Evolutionary conservation across 805 yeast genomes (phyloP).

Genomic region (Metschnikowia lunata): DNA sequence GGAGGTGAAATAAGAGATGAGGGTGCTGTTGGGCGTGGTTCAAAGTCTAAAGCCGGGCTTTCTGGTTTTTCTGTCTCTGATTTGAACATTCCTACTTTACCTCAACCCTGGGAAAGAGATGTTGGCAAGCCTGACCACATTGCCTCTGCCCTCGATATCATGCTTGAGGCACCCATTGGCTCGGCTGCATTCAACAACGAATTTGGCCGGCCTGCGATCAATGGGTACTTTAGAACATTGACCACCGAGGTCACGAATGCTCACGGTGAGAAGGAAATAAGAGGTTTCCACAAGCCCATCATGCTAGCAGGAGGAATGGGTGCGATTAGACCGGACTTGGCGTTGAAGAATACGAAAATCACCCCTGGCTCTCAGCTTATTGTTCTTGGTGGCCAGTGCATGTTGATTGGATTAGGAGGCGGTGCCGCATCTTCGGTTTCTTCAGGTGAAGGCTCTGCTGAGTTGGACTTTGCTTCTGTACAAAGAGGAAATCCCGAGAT

Average conservation of each 20-base stretch:
- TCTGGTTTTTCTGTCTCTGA: slow-evolving; percentile 92
- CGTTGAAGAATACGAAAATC: slow-evolving; percentile 80
- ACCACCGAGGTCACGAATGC: slow-evolving; percentile 69
- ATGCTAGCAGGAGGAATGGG: slow-evolving; percentile 99
- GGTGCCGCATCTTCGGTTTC: slow-evolving; percentile 98
- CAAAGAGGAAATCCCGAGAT: slow-evolving; percentile 99
- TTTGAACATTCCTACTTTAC: slow-evolving; percentile 74
- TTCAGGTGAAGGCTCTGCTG: slow-evolving; percentile 96
- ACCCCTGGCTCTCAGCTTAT: slow-evolving; percentile 89
- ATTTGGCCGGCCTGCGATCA: slow-evolving; percentile 96
- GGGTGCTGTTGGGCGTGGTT: slow-evolving; percentile 99
- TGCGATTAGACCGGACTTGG: slow-evolving; percentile 87
- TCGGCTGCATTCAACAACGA: slow-evolving; percentile 98
- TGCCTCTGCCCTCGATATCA: slow-evolving; percentile 87
- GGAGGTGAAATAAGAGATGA: slow-evolving; percentile 99
- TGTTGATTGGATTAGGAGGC: slow-evolving; percentile 98
- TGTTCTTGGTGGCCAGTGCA: slow-evolving; percentile 95
- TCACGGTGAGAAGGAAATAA: slow-evolving; percentile 63
- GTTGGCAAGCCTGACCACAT: slow-evolving; percentile 91
- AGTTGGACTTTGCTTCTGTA: slow-evolving; percentile 95
- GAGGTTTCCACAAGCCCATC: slow-evolving; percentile 98
- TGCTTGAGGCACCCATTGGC: slow-evolving; percentile 96
- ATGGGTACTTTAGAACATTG: slow-evolving; percentile 94
- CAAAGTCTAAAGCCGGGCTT: slow-evolving; percentile 93
- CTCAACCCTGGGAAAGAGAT: slow-evolving; percentile 93